Evolutionary conservation across 768 basidiomycete genomes (phyloP), one percentile per base, ranked within the genome.

Genomic region (Leccinum subgranulosum): DNA sequence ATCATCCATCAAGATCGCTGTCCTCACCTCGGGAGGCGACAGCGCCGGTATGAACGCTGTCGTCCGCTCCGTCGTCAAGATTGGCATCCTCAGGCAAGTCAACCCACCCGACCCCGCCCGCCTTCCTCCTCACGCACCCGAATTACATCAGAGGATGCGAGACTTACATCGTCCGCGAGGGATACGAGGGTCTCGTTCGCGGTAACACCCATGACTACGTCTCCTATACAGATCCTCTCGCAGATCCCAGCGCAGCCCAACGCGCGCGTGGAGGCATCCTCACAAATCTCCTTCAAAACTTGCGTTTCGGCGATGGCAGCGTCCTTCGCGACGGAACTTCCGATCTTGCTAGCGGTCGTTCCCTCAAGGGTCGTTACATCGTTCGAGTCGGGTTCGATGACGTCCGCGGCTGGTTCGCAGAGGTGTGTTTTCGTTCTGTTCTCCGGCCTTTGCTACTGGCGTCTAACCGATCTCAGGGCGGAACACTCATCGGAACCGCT

Each of bases 381-480:
- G 89, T 98, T 21, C 81, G 92, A 54, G 96, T 96, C 2, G 97
- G 97, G 10, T 98, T 95, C 88, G 97, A 99, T 69, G 97, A 99
- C 72, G 96, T 98, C 31, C 79, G 93, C 49, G 93, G 92, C 12
- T 98, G 94, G 94, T 87, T 96, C 63, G 83, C 88, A 29, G 84
- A 97, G 81, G 92, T 88, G 63, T 56, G 83, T 72, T 31, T n/a
- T 6, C 19, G 25, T 21, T 47, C 3, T 28, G 27, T 23, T 19
- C 23, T 15, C 17, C 7, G 10, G 19, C 23, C 14, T 14, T 25
- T 25, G 12, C 46, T 3, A 15, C 46, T 14, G 15, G 14, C 0
- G 21, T 43, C 51, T 21, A 10, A 57, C 46, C 4, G 23, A 5
- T 7, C 39, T 14, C 67, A 94, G 92, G 92, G 94, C 51, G 94